phyloP scores from a whole-genome alignment of 1,284 basidiomycete genomes.

The Melampsora americana region DNA sequence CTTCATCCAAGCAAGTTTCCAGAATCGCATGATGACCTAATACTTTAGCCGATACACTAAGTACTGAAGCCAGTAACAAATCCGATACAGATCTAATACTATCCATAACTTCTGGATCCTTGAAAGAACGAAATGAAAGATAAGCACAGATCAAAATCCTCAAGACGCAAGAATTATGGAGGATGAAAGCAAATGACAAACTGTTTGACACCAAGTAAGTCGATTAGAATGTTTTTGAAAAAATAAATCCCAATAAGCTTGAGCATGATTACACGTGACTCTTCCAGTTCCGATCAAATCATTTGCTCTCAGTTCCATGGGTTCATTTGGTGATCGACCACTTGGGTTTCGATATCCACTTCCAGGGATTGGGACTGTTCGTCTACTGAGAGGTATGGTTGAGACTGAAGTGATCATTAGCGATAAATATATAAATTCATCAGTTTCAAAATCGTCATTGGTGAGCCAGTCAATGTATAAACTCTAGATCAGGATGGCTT shows the following conservation, averaged over 20 bases:
- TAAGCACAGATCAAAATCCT: too few relatives aligned
- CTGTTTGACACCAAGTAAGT: constrained; percentile 20
- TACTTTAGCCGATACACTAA: constrained; percentile 24
- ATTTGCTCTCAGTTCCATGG: background rate
- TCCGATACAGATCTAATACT: constrained; percentile 11
- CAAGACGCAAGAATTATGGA: too few relatives aligned
- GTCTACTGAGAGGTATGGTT: background rate
- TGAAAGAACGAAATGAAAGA: background rate
- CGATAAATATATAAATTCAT: too few relatives aligned
- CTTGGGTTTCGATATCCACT: background rate
- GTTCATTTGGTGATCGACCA: background rate
- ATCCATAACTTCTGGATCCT: constrained; percentile 6
- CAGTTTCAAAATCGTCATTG: too few relatives aligned
- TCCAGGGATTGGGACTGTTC: constrained; percentile 22
- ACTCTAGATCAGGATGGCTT: too few relatives aligned
- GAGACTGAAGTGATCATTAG: too few relatives aligned
- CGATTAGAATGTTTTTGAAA: constrained; percentile 21
- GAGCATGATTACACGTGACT: background rate
- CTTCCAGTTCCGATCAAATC: background rate
- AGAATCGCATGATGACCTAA: background rate
- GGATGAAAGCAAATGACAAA: background rate
- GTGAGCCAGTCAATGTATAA: too few relatives aligned
- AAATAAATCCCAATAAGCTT: background rate
- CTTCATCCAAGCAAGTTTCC: background rate
- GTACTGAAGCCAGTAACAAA: constrained; percentile 8